Evolutionary conservation across 2,329 filamentous ascomycete genomes (phyloP), one percentile per base, ranked within the genome.

Genomic region (Hypoxylon rubiginosum): DNA sequence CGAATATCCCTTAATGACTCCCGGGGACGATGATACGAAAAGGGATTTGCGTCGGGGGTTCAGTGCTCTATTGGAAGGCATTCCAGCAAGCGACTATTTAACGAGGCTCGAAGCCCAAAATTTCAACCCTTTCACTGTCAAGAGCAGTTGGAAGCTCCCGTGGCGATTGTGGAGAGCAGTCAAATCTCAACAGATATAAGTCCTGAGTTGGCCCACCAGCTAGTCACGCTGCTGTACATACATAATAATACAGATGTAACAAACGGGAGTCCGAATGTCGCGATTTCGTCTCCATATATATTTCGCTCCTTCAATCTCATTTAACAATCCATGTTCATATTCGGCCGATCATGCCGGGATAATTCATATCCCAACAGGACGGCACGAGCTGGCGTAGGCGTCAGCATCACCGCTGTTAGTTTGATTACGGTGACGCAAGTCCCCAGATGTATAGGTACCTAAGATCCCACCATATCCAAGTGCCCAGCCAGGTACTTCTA

Each of bases 11-110:
- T 72, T 78, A 70, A 70, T 77, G 11, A 74, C 75, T 57, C 41
- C 76, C 57, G 68, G 72, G 62, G 72, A 77, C 30, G 81, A 79
- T 49, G 79, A 80, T 43, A 79, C 79, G 0, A 68, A 76, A 48
- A 73, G 72, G 56, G 79, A 85, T 66, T 72, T 88, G 32, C 74
- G 91, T 52, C 86, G 86, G 36, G 91, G 89, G 0, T 96, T 97
- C 78, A 90, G 92, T 0, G 89, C 96, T 0, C 84, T 97, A 51
- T 86, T 97, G 80, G 93, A 94, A 51, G 92, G 91, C 0, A 81
- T 97, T 0, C 87, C 92, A 1, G 92, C 93, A 0, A 85, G 88
- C 19, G 83, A 95, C 66, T 99, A 94, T 85, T 79, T 99, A 15
- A 85, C 92, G 60, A 87, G 87, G 51, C 79, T 99, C 39, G 90